Evolutionary conservation across 192 early-diverging fungal genomes (phyloP), one percentile per base, ranked within the genome.

Genomic region (Chytriomyces hyalinus): DNA sequence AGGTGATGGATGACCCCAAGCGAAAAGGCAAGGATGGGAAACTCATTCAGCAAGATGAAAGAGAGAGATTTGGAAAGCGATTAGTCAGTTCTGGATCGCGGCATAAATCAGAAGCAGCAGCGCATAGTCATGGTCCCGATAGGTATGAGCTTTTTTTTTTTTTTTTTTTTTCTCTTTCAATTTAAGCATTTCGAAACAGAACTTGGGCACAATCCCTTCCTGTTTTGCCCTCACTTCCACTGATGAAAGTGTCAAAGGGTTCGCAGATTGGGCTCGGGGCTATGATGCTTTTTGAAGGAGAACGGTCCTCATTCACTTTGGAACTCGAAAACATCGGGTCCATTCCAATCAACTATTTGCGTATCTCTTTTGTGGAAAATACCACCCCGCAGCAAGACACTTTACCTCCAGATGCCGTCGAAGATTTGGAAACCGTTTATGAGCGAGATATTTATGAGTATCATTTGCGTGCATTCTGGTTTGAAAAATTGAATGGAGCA

Each of bases 271-370:
- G 79, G 82, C 76, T 91, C 70, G 85, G 88, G 59, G 92, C 93
- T 6, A 75, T 93, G 15, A 95, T 94, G 92, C 70, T 95, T 9
- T 95, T 91, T 73, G 93, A 95, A 67, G 94, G 94, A 45, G 94
- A 95, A 82, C 81, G 82, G 92, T 87, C 91, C 3, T 75, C 76
- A 0, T 87, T 94, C 59, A 81, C 81, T 2, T 77, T 95, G 26
- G 88, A 82, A 46, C 57, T 95, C 15, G 91, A 92, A 72, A 95
- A 95, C 76, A 92, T 94, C 80, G 91, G 93, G 11, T 82, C 79
- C n/a, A 87, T 86, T 49, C 83, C 88, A 24, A 88, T 95, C 43
- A 90, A 94, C 75, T 92, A 91, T 78, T 75, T 95, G 7, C 87
- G 85, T 6, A 65, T 89, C 28, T 71, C 60, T 11, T 76, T 89